Base-by-base conservation (phyloP, 1,284 basidiomycete species). In the Stygiomarasmius scandens region DNA sequence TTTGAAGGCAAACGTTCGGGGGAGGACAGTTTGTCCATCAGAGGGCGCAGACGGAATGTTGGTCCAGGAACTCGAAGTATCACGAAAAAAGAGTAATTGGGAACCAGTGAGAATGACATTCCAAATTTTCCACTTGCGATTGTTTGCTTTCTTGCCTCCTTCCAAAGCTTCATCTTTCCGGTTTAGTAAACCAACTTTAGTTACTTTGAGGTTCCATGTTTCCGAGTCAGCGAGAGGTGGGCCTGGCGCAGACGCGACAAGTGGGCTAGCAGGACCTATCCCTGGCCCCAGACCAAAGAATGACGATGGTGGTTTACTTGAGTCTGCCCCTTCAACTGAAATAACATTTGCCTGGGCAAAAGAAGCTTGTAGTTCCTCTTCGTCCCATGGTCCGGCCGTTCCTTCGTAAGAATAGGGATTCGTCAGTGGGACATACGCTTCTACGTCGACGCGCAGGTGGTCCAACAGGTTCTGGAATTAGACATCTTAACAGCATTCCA, bases 31-130 rank as follows among this genome's bases (percentile, higher is more conserved):
- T 23, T 27, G 12, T 12, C 71, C 74, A 49, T 76, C 74, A 3
- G 72, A 68, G 1, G 66, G 66, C 19, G 77, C 71, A 20, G 79
- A 75, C 67, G 86, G 82, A 53, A 83, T 76, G 23, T 95, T 71
- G 20, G 78, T 76, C 29, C 76, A 67, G 5, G 87, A 87, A 87
- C 86, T 90, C 8, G 84, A 74, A 1, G 86, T 73, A 71, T 98
- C 95, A 61, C 93, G 93, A 75, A 96, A 96, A 69, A 98, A 90
- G 47, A 98, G 81, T 9, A 99, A 77, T 68, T 98, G 96, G 8
- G 94, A 94, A 29, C 87, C 89, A 2, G 95, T 96, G 54, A 99
- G 79, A 53, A 97, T 80, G 9, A 96, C 87, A 59, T 87, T 91
- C 83, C 89, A 96, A 32, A 86, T 77, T 66, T 83, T 90, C 96